Evolutionary conservation across 163 green algal species (phyloP).

Genomic region (Trebouxiophyceae sp.): DNA sequence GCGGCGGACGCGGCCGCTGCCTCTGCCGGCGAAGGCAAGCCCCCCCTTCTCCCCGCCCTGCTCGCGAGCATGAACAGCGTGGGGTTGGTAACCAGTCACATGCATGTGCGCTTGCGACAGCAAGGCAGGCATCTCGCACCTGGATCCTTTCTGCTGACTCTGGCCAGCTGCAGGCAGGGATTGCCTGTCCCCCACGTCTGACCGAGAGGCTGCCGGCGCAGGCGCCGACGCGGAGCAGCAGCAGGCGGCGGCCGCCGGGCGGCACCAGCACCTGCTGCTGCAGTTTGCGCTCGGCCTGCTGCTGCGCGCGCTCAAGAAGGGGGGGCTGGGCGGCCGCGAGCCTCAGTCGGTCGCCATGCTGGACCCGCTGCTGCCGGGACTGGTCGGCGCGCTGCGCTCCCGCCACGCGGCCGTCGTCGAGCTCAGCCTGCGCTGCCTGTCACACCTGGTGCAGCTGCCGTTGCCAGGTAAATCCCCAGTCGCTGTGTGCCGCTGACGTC

Average conservation of each 20-base stretch:
- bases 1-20: constrained; percentile 36
- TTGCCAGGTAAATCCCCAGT: constrained; percentile 41
- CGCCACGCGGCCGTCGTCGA: constrained; percentile 32
- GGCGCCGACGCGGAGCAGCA: not conserved
- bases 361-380: constrained; percentile 62
- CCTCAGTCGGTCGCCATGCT: constrained; percentile 35
- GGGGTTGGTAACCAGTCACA: too few relatives aligned
- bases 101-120: too few relatives aligned
- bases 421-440: constrained; percentile 31
- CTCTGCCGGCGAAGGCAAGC: not conserved
- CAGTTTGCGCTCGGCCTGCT: constrained; percentile 69
- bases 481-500: too few relatives aligned
- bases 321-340: not conserved
- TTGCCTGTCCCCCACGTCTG: too few relatives aligned
- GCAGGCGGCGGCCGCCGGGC: constrained; percentile 2
- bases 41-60: too few relatives aligned
- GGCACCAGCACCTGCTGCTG: constrained; percentile 50
- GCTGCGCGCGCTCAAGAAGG: constrained; percentile 30
- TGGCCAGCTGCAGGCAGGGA: too few relatives aligned
- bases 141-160: too few relatives aligned
- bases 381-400: constrained; percentile 43
- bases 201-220: not conserved
- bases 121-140: too few relatives aligned
- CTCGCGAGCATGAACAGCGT: too few relatives aligned
- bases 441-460: constrained; percentile 35